A percentile compares a stretch with the other conserved stretches of the same genome.
Conservation (phyloP, 75 land plant species). For the Sequoia sempervirens region DNA sequence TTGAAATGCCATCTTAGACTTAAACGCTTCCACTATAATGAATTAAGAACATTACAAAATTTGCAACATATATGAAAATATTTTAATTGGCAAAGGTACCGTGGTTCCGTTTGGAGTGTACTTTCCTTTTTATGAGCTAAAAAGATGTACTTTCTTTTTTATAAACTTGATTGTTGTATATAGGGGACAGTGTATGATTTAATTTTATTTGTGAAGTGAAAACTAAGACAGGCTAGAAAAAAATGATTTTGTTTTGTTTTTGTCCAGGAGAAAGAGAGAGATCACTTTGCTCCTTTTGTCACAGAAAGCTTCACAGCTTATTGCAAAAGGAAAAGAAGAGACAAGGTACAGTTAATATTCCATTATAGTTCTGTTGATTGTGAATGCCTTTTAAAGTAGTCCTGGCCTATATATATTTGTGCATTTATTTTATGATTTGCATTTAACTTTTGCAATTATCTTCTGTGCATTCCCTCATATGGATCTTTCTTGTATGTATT, state of each 20-base stretch:
- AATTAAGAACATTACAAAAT: too few relatives aligned
- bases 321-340: constrained; percentile 97
- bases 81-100: background rate
- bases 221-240: background rate
- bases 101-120: background rate
- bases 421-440: background rate
- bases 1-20: background rate
- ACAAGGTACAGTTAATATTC: constrained; percentile 61
- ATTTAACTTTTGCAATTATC: background rate
- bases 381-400: background rate
- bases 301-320: constrained; percentile 98
- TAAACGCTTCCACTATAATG: background rate
- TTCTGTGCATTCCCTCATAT: background rate
- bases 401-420: background rate
- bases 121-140: background rate
- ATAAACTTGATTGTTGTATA: background rate
- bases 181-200: background rate
- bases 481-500: background rate
- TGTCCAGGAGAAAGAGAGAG: constrained; percentile 90
- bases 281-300: constrained; percentile 94
- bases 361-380: background rate
- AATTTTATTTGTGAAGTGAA: background rate
- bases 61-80: background rate
- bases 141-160: background rate
- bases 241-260: constrained; percentile 7